These are phyloP conservation scores for Gossypioides kirkii DNA, from an alignment of 345 rosid genomes.

Conservation along the genomic window DNA sequence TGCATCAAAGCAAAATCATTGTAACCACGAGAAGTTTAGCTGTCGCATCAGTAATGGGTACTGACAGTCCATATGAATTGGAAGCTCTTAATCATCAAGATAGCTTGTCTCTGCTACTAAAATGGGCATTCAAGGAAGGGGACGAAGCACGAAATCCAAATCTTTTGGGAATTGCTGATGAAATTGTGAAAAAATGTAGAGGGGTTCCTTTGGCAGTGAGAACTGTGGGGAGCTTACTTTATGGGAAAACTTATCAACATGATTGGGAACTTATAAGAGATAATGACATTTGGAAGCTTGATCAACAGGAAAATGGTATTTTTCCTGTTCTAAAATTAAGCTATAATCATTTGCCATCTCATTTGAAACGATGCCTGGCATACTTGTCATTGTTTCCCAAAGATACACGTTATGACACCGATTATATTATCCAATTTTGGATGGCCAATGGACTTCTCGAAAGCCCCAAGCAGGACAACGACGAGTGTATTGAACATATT, in stretches of 20 bases:
- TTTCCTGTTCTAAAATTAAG: constrained; percentile 7
- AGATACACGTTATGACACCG: not conserved
- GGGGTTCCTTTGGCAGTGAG: constrained; percentile 19
- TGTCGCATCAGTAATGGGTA: not conserved
- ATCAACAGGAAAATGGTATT: not conserved
- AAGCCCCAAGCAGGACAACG: no score
- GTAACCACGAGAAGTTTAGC: not conserved
- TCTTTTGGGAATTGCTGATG: no score
- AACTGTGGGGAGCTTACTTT: not conserved
- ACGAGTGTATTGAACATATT: no score
- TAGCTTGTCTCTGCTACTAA: not conserved
- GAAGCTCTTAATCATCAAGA: not conserved
- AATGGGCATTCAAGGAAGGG: not conserved
- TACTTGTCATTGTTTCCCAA: constrained; percentile 7
- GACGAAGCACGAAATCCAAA: not conserved
- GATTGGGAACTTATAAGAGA: not conserved
- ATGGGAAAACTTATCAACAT: not conserved
- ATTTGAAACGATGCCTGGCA: constrained; percentile 12
- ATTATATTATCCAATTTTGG: not conserved
- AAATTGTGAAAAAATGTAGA: not conserved
- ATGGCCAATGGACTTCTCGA: not conserved
- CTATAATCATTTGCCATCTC: not conserved
- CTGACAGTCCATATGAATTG: not conserved
- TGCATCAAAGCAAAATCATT: not conserved
- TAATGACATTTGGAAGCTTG: not conserved